Conservation (phyloP, 2,329 filamentous ascomycete species). For the Cryphonectria carpinicola region DNA sequence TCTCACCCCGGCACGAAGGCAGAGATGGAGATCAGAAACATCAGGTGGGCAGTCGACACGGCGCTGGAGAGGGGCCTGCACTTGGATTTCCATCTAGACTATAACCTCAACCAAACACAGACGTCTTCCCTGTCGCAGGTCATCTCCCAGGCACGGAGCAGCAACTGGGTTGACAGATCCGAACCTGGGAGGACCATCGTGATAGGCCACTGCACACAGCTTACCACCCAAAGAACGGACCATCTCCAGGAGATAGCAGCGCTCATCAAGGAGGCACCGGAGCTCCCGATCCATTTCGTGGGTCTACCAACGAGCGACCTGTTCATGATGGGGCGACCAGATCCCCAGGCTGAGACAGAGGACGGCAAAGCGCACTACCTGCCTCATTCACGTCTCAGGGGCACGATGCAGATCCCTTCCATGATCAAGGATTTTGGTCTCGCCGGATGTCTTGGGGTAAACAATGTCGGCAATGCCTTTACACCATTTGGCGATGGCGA, state of each 20-base stretch:
- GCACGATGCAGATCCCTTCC: constrained; percentile 64
- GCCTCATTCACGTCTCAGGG: constrained; percentile 47
- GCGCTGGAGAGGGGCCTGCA: constrained; percentile 57
- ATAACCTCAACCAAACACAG: constrained; percentile 56
- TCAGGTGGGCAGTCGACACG: constrained; percentile 63
- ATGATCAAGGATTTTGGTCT: constrained; percentile 63
- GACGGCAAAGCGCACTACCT: background rate
- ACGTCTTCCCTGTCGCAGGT: constrained; percentile 52
- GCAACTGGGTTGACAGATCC: constrained; percentile 49
- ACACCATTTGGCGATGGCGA: constrained; percentile 72
- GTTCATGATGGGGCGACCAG: constrained; percentile 67
- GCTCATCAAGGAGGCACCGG: constrained; percentile 46
- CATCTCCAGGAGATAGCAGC: constrained; percentile 55
- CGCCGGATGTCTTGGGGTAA: constrained; percentile 65
- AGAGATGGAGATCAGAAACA: constrained; percentile 46
- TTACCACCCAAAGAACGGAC: constrained; percentile 61
- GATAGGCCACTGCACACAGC: constrained; percentile 70
- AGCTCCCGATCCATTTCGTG: constrained; percentile 67
- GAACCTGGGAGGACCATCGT: constrained; percentile 54
- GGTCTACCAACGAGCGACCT: constrained; percentile 73
- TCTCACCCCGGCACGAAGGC: constrained; percentile 46
- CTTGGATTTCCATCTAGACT: constrained; percentile 74
- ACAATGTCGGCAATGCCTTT: constrained; percentile 77
- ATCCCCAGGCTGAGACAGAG: too few relatives aligned
- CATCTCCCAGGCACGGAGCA: background rate